Percentiles rank a stretch among this genome's conserved stretches.
Conservation (phyloP, 2,329 filamentous ascomycete genomes). For the Cytospora piceicola region DNA sequence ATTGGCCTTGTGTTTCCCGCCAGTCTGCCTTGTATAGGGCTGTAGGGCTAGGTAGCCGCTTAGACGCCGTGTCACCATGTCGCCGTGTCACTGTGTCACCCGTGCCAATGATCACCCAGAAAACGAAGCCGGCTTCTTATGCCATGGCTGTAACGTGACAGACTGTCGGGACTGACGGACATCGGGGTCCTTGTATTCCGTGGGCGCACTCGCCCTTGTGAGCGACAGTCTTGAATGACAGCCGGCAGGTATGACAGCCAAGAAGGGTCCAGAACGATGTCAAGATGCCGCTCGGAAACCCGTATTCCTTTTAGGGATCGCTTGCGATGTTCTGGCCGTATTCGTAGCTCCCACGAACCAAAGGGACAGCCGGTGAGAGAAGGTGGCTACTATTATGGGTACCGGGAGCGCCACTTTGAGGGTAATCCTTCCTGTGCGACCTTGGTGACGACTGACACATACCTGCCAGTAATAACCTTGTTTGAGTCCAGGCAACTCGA, state of each 20-base stretch:
- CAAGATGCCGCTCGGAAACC: background rate
- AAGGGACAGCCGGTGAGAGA: background rate
- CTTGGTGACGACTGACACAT: background rate
- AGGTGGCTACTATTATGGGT: background rate
- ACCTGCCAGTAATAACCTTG: conserved; percentile 1
- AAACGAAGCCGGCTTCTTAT: background rate
- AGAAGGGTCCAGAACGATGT: background rate
- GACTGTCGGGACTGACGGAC: background rate
- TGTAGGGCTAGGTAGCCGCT: conserved; percentile 17
- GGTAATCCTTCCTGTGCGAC: conserved; percentile 8
- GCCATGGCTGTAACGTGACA: conserved; percentile 11
- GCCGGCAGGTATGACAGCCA: background rate
- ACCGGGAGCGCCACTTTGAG: background rate
- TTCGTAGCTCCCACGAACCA: background rate
- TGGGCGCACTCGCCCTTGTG: background rate
- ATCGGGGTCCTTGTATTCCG: background rate
- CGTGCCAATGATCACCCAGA: background rate
- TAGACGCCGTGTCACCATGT: conserved; percentile 12
- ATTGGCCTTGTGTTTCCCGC: background rate
- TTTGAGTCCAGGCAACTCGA: background rate
- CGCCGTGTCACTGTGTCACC: conserved; percentile 7
- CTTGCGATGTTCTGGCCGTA: background rate
- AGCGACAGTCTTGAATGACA: background rate
- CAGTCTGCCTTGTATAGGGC: conserved; percentile 15
- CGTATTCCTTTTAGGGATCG: background rate